phyloP scores from a whole-genome alignment of 2,329 filamentous ascomycete species.

The Fragosphaeria purpurea region DNA sequence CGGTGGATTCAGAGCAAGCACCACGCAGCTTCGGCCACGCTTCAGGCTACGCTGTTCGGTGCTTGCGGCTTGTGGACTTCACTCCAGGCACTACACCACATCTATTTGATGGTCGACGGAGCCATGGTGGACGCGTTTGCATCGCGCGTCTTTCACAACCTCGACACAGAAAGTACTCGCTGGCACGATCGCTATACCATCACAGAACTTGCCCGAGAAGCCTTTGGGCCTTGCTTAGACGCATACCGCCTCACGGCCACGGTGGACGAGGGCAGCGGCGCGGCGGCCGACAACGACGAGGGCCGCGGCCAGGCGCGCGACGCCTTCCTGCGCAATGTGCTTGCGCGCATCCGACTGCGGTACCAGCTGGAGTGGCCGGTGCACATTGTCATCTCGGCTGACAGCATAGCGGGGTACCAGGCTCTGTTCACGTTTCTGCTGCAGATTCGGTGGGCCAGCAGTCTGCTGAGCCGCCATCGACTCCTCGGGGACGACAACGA shows the following conservation, averaged over 20 bases:
- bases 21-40: conserved; percentile 53
- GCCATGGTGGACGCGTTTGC: conserved; percentile 56
- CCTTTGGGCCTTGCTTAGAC: conserved; percentile 47
- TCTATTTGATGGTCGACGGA: conserved; percentile 73
- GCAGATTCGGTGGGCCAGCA: conserved; percentile 63
- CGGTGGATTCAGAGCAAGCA: conserved; percentile 70
- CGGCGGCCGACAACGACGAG: conserved; percentile 17
- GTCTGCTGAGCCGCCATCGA: conserved; percentile 50
- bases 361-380: conserved; percentile 60
- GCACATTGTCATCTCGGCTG: conserved; percentile 61
- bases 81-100: conserved; percentile 55
- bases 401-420: conserved; percentile 58
- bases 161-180: conserved; percentile 48
- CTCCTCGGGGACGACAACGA: conserved; percentile 27
- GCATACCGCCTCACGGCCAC: conserved; percentile 25
- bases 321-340: conserved; percentile 45
- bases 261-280: background rate
- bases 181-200: conserved; percentile 80
- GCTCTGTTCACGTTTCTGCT: conserved; percentile 65
- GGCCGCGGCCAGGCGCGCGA: conserved; percentile 35
- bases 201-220: conserved; percentile 65
- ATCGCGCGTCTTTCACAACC: conserved; percentile 60
- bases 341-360: conserved; percentile 54
- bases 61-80: conserved; percentile 57
- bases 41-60: conserved; percentile 58